A percentile compares a stretch with the other conserved stretches of the same genome.
These are phyloP conservation scores for Orychophragmus violaceus DNA, from an alignment of 345 rosid genomes.

Conservation along the genomic window DNA sequence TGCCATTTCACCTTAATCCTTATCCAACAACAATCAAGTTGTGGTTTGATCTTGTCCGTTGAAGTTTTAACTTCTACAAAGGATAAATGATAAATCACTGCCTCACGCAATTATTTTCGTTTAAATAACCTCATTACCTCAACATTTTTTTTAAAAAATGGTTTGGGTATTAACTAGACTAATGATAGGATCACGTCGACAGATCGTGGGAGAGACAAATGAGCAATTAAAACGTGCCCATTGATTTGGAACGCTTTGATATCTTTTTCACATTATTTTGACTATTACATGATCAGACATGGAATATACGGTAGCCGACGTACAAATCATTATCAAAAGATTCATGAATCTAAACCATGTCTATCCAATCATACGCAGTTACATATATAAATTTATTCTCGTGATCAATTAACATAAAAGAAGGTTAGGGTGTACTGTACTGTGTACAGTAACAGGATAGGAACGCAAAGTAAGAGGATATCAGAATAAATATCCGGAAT, in stretches of 20 bases:
- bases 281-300: constrained; percentile 19
- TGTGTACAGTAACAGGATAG: not conserved
- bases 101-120: constrained; percentile 16
- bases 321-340: constrained; percentile 10
- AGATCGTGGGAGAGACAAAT: constrained; percentile 14
- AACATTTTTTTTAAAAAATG: not conserved
- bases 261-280: not conserved
- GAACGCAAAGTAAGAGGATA: not conserved
- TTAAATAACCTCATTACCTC: constrained; percentile 14
- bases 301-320: constrained; percentile 23
- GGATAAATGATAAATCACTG: not conserved
- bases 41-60: constrained; percentile 28
- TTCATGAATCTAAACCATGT: constrained; percentile 23
- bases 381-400: not conserved
- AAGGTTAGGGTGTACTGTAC: not conserved
- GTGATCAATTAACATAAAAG: not conserved
- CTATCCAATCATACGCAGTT: constrained; percentile 4
- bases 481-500: constrained; percentile 4
- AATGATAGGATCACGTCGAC: not conserved
- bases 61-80: not conserved
- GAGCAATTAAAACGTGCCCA: constrained; percentile 17
- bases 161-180: not conserved
- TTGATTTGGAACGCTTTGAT: not conserved
- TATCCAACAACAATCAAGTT: constrained; percentile 25
- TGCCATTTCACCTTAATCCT: constrained; percentile 8